A percentile compares a stretch with the other conserved stretches of the same genome.
These are phyloP conservation scores for Tolypocladium cylindrosporum DNA, from an alignment of 2,329 filamentous ascomycete genomes.

Conservation along the genomic window DNA sequence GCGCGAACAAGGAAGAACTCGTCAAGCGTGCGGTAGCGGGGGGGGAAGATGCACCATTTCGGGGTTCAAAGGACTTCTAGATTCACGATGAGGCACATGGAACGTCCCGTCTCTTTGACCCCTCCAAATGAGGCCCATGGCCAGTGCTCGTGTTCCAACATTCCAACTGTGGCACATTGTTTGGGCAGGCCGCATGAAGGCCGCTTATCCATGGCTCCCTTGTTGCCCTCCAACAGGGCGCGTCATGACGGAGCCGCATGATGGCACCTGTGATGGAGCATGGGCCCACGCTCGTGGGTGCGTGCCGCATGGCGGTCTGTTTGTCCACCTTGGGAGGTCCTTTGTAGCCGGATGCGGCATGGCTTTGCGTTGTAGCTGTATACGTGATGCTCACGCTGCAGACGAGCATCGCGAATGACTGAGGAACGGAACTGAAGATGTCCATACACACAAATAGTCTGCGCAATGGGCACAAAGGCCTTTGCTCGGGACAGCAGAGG, in stretches of 20 bases:
- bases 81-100: not conserved
- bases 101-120: not conserved
- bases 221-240: slow-evolving; percentile 7
- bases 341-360: slow-evolving; percentile 12
- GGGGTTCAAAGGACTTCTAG: not conserved
- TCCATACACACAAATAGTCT: slow-evolving; percentile 5
- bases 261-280: slow-evolving; percentile 6
- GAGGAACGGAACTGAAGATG: not conserved
- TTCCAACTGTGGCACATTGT: slow-evolving; percentile 2
- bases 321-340: slow-evolving; percentile 1
- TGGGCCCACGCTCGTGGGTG: not conserved
- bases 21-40: not conserved
- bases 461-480: slow-evolving; percentile 1
- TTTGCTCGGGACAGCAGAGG: not conserved
- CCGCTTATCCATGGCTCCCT: slow-evolving; percentile 1
- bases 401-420: slow-evolving; percentile 4
- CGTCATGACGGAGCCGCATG: slow-evolving; percentile 4
- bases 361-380: slow-evolving; percentile 10
- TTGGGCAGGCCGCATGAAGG: slow-evolving; percentile 1
- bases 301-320: slow-evolving; percentile 7
- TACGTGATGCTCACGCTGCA: slow-evolving; percentile 12
- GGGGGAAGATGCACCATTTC: not conserved
- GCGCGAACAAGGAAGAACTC: not conserved
- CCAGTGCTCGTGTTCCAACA: not conserved
- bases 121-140: not conserved